phyloP scores from a whole-genome alignment of 2,329 filamentous ascomycete species.

The Neopestalotiopsis sp. region DNA sequence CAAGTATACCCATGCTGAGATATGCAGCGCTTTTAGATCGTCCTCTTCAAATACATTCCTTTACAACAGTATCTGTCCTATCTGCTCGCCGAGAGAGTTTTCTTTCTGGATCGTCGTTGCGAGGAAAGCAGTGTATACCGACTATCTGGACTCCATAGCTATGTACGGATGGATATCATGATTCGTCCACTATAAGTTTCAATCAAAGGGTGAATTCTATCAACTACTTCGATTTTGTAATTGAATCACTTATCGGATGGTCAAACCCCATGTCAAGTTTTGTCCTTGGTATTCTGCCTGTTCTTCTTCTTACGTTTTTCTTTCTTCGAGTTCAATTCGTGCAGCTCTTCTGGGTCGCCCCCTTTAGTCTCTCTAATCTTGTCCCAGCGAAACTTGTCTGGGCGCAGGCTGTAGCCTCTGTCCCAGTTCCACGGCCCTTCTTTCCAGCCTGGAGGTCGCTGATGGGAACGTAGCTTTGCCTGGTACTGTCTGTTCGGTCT shows the following conservation, averaged over 20 bases:
- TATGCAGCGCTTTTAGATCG: not conserved
- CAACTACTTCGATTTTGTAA: no score
- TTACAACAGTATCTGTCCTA: not conserved
- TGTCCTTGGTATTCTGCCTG: not conserved
- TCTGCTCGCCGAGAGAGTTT: not conserved
- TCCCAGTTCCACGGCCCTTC: conserved; percentile 6
- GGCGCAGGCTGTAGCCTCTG: not conserved
- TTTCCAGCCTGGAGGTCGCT: not conserved
- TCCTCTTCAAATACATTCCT: not conserved
- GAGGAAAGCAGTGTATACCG: no score
- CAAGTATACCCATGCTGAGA: not conserved
- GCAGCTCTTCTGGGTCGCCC: not conserved
- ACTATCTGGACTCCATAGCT: no score
- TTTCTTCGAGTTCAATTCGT: not conserved
- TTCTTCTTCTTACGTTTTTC: not conserved
- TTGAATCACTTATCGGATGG: no score
- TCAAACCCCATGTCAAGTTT: not conserved
- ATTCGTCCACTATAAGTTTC: no score
- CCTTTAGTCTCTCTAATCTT: not conserved
- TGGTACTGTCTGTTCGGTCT: not conserved
- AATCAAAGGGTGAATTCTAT: no score
- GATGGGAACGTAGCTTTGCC: not conserved
- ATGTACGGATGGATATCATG: no score
- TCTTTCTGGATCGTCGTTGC: no score
- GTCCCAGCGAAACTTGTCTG: not conserved